These are phyloP conservation scores for Lodderomyces oxycetoniae DNA, from an alignment of 1,139 yeast genomes.

Conservation along the genomic window DNA sequence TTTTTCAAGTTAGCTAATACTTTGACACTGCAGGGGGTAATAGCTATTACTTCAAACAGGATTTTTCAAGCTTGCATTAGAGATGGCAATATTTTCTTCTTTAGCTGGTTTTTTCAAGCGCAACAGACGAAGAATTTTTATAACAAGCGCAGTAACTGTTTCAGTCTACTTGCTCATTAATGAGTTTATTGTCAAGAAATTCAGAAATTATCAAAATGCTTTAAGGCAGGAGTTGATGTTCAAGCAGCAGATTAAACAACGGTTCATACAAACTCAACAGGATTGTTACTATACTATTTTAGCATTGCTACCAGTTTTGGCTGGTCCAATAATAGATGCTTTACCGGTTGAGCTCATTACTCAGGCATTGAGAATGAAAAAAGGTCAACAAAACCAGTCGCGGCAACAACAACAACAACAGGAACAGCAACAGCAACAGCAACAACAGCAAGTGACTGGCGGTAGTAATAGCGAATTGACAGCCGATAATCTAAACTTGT, in stretches of 20 bases:
- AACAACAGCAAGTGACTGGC: slow-evolving; percentile 14
- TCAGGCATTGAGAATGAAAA: slow-evolving; percentile 61
- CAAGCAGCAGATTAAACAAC: slow-evolving; percentile 66
- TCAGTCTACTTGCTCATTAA: slow-evolving; percentile 57
- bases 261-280: slow-evolving; percentile 88
- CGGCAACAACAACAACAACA: slow-evolving; percentile 11
- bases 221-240: slow-evolving; percentile 72
- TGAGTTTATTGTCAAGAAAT: slow-evolving; percentile 54
- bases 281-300: slow-evolving; percentile 84
- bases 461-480: slow-evolving; percentile 29
- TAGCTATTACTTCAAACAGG: too few relatives aligned
- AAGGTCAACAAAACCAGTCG: slow-evolving; percentile 21
- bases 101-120: slow-evolving; percentile 55
- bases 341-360: slow-evolving; percentile 75
- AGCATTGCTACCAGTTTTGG: slow-evolving; percentile 76
- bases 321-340: slow-evolving; percentile 56
- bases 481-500: slow-evolving; percentile 37
- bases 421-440: slow-evolving; percentile 6
- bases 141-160: slow-evolving; percentile 54
- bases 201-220: slow-evolving; percentile 63
- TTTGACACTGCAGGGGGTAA: too few relatives aligned
- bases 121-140: slow-evolving; percentile 55
- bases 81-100: slow-evolving; percentile 48
- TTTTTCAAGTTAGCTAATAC: too few relatives aligned
- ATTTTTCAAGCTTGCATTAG: too few relatives aligned